Evolutionary conservation across 371 early-diverging fungal genomes (phyloP).

Genomic region (Apophysomyces trapeziformis): DNA sequence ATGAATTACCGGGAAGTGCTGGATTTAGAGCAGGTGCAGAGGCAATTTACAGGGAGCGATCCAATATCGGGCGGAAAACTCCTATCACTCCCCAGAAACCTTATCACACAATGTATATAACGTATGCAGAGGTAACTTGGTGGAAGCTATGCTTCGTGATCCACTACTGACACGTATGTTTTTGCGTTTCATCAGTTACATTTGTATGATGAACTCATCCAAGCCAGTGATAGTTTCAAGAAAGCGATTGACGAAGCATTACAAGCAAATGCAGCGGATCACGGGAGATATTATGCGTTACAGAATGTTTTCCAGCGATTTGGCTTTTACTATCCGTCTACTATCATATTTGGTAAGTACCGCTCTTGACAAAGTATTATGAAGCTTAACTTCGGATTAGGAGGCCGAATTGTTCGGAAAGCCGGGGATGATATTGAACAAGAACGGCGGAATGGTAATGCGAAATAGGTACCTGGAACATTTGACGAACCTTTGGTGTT

Average conservation of each 20-base stretch:
- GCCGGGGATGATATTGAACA: too few species aligned
- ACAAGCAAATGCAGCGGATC: background rate
- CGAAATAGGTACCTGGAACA: too few species aligned
- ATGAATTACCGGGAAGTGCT: background rate
- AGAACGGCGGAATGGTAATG: too few species aligned
- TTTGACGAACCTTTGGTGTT: too few species aligned
- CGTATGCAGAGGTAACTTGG: background rate
- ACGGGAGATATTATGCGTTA: background rate
- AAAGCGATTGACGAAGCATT: background rate
- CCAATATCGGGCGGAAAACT: background rate
- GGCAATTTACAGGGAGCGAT: background rate
- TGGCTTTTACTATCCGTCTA: background rate
- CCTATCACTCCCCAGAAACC: background rate
- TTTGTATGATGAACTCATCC: background rate
- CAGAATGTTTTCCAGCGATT: background rate
- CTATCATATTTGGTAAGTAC: background rate
- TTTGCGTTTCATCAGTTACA: background rate
- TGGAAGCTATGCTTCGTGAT: background rate
- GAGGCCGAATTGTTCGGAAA: background rate
- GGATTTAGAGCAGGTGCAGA: conserved; percentile 1
- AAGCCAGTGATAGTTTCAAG: background rate
- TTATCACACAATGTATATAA: background rate
- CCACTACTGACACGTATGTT: background rate
- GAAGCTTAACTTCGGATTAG: background rate
- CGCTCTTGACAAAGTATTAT: too few species aligned